phyloP scores from a whole-genome alignment of 805 yeast genomes.

The Dipodascus geniculatus region DNA sequence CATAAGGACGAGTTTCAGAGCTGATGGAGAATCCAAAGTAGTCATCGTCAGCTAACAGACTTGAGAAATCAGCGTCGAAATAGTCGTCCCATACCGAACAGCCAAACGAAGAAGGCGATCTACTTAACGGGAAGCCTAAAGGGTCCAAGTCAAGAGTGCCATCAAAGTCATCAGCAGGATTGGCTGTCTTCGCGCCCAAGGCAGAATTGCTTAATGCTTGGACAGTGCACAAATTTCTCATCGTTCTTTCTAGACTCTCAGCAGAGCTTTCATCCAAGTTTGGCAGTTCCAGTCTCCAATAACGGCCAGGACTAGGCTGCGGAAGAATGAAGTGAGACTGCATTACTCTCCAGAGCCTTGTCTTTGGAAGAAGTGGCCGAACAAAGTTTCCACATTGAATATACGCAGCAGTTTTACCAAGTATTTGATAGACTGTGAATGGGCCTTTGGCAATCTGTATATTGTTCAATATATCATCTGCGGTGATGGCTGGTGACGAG shows the following conservation, averaged over 20 bases:
- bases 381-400: slow-evolving; percentile 57
- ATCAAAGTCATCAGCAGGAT: background rate
- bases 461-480: slow-evolving; percentile 6
- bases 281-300: slow-evolving; percentile 42
- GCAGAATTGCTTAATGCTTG: background rate
- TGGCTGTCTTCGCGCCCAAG: background rate
- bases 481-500: slow-evolving; percentile 5
- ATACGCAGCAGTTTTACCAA: slow-evolving; percentile 46
- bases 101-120: background rate
- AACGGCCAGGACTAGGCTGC: slow-evolving; percentile 62
- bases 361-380: slow-evolving; percentile 60
- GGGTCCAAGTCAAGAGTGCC: background rate
- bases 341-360: slow-evolving; percentile 43
- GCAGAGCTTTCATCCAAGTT: background rate
- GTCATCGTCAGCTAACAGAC: background rate
- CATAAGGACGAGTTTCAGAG: slow-evolving; percentile 7
- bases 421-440: slow-evolving; percentile 47
- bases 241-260: background rate
- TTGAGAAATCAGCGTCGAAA: background rate
- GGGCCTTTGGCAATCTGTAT: slow-evolving; percentile 45
- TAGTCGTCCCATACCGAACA: too few species aligned
- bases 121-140: background rate
- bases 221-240: background rate
- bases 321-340: slow-evolving; percentile 45
- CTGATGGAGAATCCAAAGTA: background rate